These are phyloP conservation scores for Cantharellus anzutake DNA, from an alignment of 768 basidiomycete genomes.

Conservation along the genomic window DNA sequence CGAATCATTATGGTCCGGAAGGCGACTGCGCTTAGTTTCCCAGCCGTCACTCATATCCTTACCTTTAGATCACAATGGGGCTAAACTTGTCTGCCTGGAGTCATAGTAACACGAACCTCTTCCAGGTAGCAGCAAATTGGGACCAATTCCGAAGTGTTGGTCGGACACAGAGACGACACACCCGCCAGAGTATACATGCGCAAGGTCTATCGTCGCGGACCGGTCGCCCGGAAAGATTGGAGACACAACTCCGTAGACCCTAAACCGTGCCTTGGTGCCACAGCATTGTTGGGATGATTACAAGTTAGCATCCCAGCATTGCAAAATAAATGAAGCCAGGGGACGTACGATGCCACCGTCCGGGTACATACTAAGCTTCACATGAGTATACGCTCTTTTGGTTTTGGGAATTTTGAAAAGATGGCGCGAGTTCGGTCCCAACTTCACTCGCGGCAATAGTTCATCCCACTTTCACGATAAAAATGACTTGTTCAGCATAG, in stretches of 20 bases:
- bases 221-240: conserved; percentile 34
- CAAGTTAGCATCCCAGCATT: conserved; percentile 1
- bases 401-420: conserved; percentile 56
- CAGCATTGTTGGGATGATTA: not conserved
- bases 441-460: conserved; percentile 50
- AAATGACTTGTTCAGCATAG: conserved; percentile 1
- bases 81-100: not conserved
- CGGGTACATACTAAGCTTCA: conserved; percentile 89
- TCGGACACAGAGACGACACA: conserved; percentile 71
- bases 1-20: conserved; percentile 75
- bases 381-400: conserved; percentile 36
- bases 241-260: conserved; percentile 67
- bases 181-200: conserved; percentile 80
- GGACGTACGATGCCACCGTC: conserved; percentile 84
- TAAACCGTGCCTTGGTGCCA: conserved; percentile 57
- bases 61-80: conserved; percentile 20
- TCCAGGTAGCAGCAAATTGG: conserved; percentile 82
- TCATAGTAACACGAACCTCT: conserved; percentile 29
- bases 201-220: conserved; percentile 52
- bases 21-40: conserved; percentile 86
- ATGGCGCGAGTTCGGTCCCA: conserved; percentile 78
- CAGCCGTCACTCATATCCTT: conserved; percentile 96
- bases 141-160: conserved; percentile 86
- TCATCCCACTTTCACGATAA: conserved; percentile 44
- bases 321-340: conserved; percentile 1